Evolutionary conservation across 148 eudicot genomes (phyloP).

Genomic region (Talinum fruticosum): DNA sequence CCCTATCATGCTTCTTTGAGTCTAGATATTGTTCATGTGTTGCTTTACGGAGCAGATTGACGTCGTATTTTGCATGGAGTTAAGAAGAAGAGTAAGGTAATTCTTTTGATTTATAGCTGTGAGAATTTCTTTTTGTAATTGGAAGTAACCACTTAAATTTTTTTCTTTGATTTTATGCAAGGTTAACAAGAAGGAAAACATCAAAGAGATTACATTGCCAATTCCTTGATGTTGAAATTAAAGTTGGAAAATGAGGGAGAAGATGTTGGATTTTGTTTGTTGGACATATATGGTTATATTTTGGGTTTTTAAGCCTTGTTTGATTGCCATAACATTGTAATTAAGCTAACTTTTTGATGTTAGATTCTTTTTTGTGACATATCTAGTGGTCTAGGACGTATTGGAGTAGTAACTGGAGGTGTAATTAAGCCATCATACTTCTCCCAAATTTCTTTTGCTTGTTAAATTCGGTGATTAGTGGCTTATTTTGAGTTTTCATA

Average conservation of each 20-base stretch:
- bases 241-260: neutral
- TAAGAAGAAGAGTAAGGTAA: constrained; percentile 12
- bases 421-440: no score
- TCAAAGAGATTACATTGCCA: neutral
- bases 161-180: neutral
- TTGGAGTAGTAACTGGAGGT: no score
- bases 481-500: no score
- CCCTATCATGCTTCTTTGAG: neutral
- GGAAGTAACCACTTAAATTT: neutral
- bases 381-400: no score
- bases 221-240: neutral
- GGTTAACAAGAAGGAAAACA: neutral
- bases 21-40: neutral
- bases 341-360: neutral
- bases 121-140: no score
- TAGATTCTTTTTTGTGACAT: no score
- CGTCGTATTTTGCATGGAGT: neutral
- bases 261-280: neutral
- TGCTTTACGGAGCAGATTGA: neutral
- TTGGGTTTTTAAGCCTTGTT: no score
- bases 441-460: no score
- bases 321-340: no score
- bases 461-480: no score
- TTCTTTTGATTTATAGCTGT: neutral
- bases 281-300: no score